Evolutionary conservation across 1,284 basidiomycete genomes (phyloP).

Genomic region (Cystobasidium sp.): DNA sequence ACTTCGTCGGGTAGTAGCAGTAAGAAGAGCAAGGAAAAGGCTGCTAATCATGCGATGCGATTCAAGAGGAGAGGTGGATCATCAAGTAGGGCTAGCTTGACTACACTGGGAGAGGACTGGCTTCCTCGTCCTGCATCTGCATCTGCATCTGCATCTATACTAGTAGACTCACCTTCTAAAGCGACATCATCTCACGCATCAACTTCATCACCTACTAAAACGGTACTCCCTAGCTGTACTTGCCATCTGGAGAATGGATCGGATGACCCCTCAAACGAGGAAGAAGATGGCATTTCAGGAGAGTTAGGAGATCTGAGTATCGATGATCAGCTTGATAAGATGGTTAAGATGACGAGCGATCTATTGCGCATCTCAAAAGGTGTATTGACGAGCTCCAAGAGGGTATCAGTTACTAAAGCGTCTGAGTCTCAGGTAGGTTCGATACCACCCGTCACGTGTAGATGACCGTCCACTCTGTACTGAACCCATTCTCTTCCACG

Average conservation of each 20-base stretch:
- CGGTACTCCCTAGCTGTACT: neutral
- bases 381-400: slow-evolving; percentile 31
- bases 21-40: neutral
- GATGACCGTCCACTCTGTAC: neutral
- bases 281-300: neutral
- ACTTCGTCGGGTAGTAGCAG: neutral
- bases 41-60: slow-evolving; percentile 26
- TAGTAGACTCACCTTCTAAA: neutral
- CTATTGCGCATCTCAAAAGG: slow-evolving; percentile 25
- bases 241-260: slow-evolving; percentile 2
- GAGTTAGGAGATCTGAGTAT: neutral
- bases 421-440: slow-evolving; percentile 31
- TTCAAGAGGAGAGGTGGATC: slow-evolving; percentile 20
- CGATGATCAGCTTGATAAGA: slow-evolving; percentile 36
- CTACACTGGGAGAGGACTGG: slow-evolving; percentile 24
- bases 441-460: neutral
- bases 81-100: slow-evolving; percentile 5
- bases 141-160: neutral
- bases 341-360: slow-evolving; percentile 18
- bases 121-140: neutral
- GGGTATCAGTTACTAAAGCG: slow-evolving; percentile 15
- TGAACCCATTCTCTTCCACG: too few species aligned
- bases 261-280: neutral
- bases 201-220: neutral
- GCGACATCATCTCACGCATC: slow-evolving; percentile 5